Evolutionary conservation across 2,329 filamentous ascomycete genomes (phyloP).

Genomic region (Pseudogymnoascus sp.): DNA sequence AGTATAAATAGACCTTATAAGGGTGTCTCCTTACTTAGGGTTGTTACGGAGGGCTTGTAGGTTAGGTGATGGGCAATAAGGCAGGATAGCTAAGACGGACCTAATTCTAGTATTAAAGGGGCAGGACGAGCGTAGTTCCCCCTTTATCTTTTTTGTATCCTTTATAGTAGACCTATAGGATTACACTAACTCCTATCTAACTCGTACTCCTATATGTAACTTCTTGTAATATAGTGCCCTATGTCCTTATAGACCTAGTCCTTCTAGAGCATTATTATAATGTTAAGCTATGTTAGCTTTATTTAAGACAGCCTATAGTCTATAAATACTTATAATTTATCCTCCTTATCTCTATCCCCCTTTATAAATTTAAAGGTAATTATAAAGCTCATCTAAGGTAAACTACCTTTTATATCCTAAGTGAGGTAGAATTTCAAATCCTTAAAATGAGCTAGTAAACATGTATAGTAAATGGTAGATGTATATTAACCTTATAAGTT

Average conservation of each 20-base stretch:
- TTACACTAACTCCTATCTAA: no score
- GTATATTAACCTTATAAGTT: not conserved
- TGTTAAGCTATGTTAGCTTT: not conserved
- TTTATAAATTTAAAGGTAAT: not conserved
- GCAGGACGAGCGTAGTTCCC: no score
- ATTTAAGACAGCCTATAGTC: not conserved
- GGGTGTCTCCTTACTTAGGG: no score
- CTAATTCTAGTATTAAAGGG: no score
- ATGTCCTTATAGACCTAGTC: not conserved
- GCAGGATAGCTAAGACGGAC: no score
- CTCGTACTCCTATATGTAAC: no score
- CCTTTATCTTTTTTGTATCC: no score
- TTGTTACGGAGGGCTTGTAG: no score
- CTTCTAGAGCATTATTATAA: not conserved
- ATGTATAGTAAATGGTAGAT: not conserved
- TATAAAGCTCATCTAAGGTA: not conserved
- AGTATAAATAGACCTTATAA: not conserved
- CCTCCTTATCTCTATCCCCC: not conserved
- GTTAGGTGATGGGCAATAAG: no score
- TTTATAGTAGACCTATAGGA: no score
- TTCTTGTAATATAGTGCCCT: no score
- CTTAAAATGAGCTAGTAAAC: not conserved
- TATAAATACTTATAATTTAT: not conserved
- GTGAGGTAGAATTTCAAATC: not conserved
- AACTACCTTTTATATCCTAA: not conserved